Evolutionary conservation across 164 flowering plant genomes (phyloP), one percentile per base, ranked within the genome.

Genomic region (Sextonia rubra): DNA sequence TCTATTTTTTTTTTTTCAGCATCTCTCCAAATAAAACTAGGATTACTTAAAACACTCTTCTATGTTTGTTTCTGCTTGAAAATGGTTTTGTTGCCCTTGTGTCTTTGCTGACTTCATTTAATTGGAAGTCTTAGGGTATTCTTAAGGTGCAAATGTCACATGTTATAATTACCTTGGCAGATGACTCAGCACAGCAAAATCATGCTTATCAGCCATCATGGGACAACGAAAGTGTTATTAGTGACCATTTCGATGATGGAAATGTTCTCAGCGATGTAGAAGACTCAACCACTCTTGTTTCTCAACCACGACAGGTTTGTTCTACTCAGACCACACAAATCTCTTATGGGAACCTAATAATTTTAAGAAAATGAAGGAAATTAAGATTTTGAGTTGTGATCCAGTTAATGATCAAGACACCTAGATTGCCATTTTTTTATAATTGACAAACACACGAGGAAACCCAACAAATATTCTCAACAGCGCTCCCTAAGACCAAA

Each of bases 241-340:
- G 75, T 73, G 86, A 70, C 29, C 82, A 77, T 27, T 84, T 77
- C 77, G 92, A 87, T 81, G 81, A 85, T 76, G 93, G 85, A 74
- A 69, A 77, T 85, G 86, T 48, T 64, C 83, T 80, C 64, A 87
- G 90, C 80, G 95, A 92, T 76, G 77, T 79, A 37, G 97, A 92
- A 58, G 95, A 87, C 58, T 72, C 83, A 1, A 79, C 37, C 75
- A 77, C 73, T 1, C 89, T 92, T 77, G 92, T 94, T 71, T 83
- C 93, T 82, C 93, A 88, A 72, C 98, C 95, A 69, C 97, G 97
- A 17, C 95, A 91, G 97, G 98, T 94, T 66, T 47, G 65, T 64
- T 56, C 55, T 58, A 60, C 47, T 70, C 63, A 47, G 15, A 27
- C 32, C 14, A 30, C 44, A 15, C 29, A 12, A 27, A 63, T 63